Evolutionary conservation across 163 green algal species (phyloP), one percentile per base, ranked within the genome.

Genomic region (Scenedesmus sp.): DNA sequence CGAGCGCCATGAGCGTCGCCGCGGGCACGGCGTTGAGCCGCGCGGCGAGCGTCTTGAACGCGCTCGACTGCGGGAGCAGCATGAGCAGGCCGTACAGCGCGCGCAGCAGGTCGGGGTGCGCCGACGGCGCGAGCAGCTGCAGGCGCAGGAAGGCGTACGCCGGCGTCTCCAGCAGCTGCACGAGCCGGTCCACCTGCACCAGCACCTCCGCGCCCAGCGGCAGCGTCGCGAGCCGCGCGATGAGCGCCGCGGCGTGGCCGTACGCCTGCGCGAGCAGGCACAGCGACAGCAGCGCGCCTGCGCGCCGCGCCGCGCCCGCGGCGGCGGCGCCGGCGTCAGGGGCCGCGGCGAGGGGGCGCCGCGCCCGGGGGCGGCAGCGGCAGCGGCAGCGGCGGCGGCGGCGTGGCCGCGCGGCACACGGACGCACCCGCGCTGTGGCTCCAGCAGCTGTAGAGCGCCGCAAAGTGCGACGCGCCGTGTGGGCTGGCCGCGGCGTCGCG

Each of bases 141-240:
- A 99, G 82, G 6, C 88, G 84, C 45, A 99, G 85, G 74, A 87
- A 90, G 29, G 94, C 94, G 88, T 98, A 99, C 13, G 91, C 89
- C 17, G 96, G 96, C 14, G 94, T 93, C 83, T 99, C 96, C 24
- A 99, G 86, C 34, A 99, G 89, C 73, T 92, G 85, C 31, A 98
- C 94, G 53, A 98, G 80, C 31, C 91, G 83, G 84, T 97, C 91
- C 39, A 98, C 72, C 85, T 97, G 85, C 58, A 92, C 83, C 42
- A 95, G 90, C 50, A 93, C 82, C 76, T 94, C 90, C 17, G 89
- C 71, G 10, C 83, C 84, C 33, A 96, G 82, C 2, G 87, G 87
- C 75, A 96, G 80, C 26, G 86, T 64, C 0, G 77, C 85, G 45
- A 94, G 92, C 5, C 82, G 86, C 1, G 84, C 63, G 11, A 95